Percentiles rank a stretch among this genome's conserved stretches.
Conservation (phyloP, 495 filamentous ascomycete species). For the Penicillium chermesinum region DNA sequence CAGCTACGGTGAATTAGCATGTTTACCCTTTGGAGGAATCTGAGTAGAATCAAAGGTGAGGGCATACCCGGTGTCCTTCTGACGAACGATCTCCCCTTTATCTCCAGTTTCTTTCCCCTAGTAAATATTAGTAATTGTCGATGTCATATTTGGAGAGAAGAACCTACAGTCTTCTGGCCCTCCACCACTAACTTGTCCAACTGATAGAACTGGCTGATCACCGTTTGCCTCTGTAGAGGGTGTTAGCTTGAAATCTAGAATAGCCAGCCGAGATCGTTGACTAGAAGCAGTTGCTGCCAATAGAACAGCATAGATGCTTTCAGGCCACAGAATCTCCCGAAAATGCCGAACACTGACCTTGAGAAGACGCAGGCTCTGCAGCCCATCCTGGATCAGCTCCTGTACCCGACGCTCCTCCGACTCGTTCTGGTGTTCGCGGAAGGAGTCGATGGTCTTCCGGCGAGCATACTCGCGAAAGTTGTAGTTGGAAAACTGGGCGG, state of each 20-base stretch:
- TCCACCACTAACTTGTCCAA: constrained; percentile 90
- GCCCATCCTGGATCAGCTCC: constrained; percentile 80
- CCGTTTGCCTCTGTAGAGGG: constrained; percentile 74
- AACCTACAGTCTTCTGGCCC: constrained; percentile 60
- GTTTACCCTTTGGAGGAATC: not conserved
- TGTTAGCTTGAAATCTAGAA: constrained; percentile 11
- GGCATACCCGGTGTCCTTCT: constrained; percentile 77
- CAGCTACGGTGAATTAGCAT: constrained; percentile 32
- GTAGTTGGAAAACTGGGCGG: constrained; percentile 83
- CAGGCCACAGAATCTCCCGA: too few relatives aligned
- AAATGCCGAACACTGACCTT: constrained; percentile 60
- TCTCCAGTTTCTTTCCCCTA: constrained; percentile 72
- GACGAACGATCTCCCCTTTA: constrained; percentile 65
- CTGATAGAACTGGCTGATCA: constrained; percentile 92
- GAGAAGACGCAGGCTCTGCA: constrained; percentile 82
- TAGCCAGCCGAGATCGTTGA: not conserved
- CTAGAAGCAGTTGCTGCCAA: too few relatives aligned
- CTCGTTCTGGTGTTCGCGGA: constrained; percentile 67
- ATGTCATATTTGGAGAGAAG: not conserved
- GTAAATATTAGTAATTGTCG: constrained; percentile 1
- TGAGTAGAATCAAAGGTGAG: not conserved
- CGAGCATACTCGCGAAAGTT: constrained; percentile 97
- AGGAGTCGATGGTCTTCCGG: constrained; percentile 81
- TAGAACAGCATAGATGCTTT: too few relatives aligned
- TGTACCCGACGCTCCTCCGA: constrained; percentile 74